Evolutionary conservation across 78 protist genomes (phyloP), one percentile per base, ranked within the genome.

Genomic region (Isochrysis galbana): DNA sequence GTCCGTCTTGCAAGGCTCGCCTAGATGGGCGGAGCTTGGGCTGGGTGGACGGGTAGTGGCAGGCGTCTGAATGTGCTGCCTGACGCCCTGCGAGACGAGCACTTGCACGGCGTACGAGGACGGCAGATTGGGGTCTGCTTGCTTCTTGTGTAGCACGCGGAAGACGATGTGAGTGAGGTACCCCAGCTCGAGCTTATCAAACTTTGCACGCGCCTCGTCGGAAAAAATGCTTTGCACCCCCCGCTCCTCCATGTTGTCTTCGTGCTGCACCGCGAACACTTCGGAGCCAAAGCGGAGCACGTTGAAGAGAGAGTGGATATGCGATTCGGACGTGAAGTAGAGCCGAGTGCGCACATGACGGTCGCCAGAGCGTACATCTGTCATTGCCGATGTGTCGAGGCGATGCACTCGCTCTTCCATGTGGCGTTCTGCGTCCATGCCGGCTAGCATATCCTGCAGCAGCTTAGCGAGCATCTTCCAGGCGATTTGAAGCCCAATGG

Each of bases 301-400:
- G 90, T 95, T 93, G 55, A 96, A 90, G 38, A 95, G 23, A 29
- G 96, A 34, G 69, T 95, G 96, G 25, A 96, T 82, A 92, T 94
- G 97, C 39, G 95, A 87, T 91, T 96, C 97, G 38, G 90, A 48
- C 45, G 97, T 96, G 83, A 96, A 96, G 95, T 94, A 96, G 54
- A 96, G 83, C 22, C 96, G 95, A 34, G 96, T 89, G 32, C 96
- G 93, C 47, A 90, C 91, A 83, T 89, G 93, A 7, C 95, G 91
- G 23, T 42, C 5, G 89, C 67, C 82, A 23, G 61, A 34, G 84
- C 34, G 29, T 10, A 84, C 72, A n/a, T 32, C 84, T 26, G 47
- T 90, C 39, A 34, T 7, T 19, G 44, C 82, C 22, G 72, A 47
- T 0, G 21, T 0, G 74, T 94, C 89, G 42, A 87, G 95, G 19